These are phyloP conservation scores for Emericellopsis cladophorae DNA, from an alignment of 2,329 filamentous ascomycete species.

Conservation along the genomic window DNA sequence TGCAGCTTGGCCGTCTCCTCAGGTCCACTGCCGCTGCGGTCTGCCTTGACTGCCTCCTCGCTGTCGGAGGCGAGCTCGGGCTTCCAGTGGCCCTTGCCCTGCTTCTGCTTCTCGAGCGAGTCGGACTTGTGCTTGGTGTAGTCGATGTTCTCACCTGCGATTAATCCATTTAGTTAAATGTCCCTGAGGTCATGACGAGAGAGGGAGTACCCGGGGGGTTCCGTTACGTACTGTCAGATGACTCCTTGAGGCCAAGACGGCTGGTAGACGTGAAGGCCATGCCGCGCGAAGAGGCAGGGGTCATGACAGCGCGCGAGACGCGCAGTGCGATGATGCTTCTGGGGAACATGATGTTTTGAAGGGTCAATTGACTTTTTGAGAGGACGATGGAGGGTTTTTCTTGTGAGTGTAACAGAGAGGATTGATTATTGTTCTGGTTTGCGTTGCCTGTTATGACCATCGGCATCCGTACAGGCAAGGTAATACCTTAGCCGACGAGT, in stretches of 20 bases:
- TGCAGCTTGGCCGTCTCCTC: constrained; percentile 36
- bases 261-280: constrained; percentile 14
- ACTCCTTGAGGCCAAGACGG: constrained; percentile 21
- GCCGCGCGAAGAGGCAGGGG: constrained; percentile 11
- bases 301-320: constrained; percentile 10
- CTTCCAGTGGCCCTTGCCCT: constrained; percentile 64
- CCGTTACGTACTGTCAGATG: constrained; percentile 17
- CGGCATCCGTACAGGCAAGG: too few species aligned
- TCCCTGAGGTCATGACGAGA: neutral
- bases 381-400: neutral
- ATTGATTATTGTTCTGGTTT: too few species aligned
- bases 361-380: neutral
- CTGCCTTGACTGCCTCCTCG: constrained; percentile 65
- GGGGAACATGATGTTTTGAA: constrained; percentile 14
- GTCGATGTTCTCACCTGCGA: constrained; percentile 21
- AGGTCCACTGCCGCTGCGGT: constrained; percentile 26
- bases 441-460: too few species aligned
- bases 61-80: constrained; percentile 64
- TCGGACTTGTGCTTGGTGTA: constrained; percentile 49
- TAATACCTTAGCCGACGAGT: neutral
- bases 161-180: neutral
- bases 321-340: constrained; percentile 12
- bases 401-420: too few species aligned
- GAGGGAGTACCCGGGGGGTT: too few species aligned
- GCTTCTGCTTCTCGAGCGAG: constrained; percentile 51